These are phyloP conservation scores for Sutorius eximius DNA, from an alignment of 1,284 basidiomycete species.

Conservation along the genomic window DNA sequence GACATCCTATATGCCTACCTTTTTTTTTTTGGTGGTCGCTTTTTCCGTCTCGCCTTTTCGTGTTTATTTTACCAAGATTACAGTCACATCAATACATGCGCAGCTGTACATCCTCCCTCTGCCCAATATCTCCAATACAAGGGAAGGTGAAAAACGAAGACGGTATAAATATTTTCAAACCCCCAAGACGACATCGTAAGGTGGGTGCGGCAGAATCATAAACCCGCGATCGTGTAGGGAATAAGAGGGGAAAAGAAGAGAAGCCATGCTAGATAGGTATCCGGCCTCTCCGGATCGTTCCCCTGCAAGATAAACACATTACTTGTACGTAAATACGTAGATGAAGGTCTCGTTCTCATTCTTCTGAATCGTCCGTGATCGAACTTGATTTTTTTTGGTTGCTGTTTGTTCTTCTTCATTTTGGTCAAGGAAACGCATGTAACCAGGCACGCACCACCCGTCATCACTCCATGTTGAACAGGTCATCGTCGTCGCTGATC, in stretches of 20 bases:
- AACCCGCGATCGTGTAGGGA: conserved; percentile 1
- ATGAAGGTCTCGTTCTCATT: background rate
- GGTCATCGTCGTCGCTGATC: conserved; percentile 60
- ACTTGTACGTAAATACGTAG: conserved; percentile 31
- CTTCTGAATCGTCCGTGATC: conserved; percentile 14
- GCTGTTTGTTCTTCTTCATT: conserved; percentile 1
- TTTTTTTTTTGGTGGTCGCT: background rate
- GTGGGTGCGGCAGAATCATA: conserved; percentile 5
- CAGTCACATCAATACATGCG: conserved; percentile 25
- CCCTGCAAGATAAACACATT: conserved; percentile 26
- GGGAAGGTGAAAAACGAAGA: conserved; percentile 1
- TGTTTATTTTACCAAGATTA: conserved; percentile 20
- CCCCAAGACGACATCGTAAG: conserved; percentile 1
- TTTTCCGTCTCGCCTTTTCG: background rate
- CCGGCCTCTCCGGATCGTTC: conserved; percentile 26
- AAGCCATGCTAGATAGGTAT: conserved; percentile 33
- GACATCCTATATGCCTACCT: background rate
- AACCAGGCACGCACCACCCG: too few species aligned
- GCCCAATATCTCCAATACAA: conserved; percentile 15
- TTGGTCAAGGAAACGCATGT: background rate
- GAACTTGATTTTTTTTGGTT: background rate
- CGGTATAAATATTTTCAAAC: conserved; percentile 29
- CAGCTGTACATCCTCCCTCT: conserved; percentile 15
- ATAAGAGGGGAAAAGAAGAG: conserved; percentile 5
- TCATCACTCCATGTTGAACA: conserved; percentile 66